Conservation (phyloP, 2,329 filamentous ascomycete species). For the Neurospora crassa region DNA sequence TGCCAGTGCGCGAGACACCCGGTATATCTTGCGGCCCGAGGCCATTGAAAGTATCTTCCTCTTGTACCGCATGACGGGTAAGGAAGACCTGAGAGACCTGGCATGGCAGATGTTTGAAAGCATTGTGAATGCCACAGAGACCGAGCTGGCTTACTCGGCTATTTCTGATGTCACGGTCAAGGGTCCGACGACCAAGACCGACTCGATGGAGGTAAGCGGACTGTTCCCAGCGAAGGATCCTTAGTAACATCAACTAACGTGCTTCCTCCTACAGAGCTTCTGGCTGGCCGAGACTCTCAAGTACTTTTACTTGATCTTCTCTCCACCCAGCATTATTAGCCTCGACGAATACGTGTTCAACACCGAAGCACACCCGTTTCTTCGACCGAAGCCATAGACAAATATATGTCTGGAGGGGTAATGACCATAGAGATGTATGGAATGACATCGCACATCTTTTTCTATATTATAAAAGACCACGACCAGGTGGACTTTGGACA, state of each 20-base stretch:
- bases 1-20: constrained; percentile 18
- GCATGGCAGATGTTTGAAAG: constrained; percentile 54
- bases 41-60: constrained; percentile 60
- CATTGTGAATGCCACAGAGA: constrained; percentile 40
- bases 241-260: background rate
- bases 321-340: constrained; percentile 42
- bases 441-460: background rate
- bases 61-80: constrained; percentile 53
- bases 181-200: constrained; percentile 29
- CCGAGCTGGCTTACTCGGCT: constrained; percentile 42
- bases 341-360: constrained; percentile 48
- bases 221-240: background rate
- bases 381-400: constrained; percentile 2
- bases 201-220: constrained; percentile 53
- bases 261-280: constrained; percentile 31
- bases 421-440: background rate
- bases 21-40: constrained; percentile 52
- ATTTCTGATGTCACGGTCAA: constrained; percentile 37
- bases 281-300: constrained; percentile 33
- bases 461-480: background rate
- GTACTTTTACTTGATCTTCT: constrained; percentile 56
- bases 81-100: constrained; percentile 42
- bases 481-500: background rate
- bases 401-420: background rate
- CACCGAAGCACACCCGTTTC: constrained; percentile 17